phyloP scores from a whole-genome alignment of 2,329 filamentous ascomycete species.

The Stachybotrys chartarum region DNA sequence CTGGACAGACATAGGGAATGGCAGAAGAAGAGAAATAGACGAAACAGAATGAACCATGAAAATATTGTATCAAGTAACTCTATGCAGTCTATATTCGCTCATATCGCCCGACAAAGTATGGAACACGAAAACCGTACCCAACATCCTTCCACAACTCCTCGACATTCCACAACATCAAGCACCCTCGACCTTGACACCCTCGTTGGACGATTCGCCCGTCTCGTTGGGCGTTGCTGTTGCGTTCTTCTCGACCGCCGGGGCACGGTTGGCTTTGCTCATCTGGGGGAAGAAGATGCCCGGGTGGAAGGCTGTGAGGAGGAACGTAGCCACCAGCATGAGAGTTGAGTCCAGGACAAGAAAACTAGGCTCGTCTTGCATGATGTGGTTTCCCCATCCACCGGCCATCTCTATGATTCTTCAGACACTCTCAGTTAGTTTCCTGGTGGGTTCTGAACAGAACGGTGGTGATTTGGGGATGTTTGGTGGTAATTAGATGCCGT shows the following conservation, averaged over 20 bases:
- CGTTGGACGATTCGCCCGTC: conserved; percentile 17
- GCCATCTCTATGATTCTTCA: conserved; percentile 55
- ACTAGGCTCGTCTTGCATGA: conserved; percentile 55
- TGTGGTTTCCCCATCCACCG: conserved; percentile 54
- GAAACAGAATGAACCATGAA: not conserved
- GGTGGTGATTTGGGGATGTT: no score
- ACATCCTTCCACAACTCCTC: not conserved
- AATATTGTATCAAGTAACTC: no score
- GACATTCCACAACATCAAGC: conserved; percentile 2
- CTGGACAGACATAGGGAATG: no score
- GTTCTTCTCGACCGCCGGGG: conserved; percentile 11
- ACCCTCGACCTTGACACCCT: conserved; percentile 12
- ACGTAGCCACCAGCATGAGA: conserved; percentile 42
- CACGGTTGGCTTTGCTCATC: conserved; percentile 31
- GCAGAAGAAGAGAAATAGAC: no score
- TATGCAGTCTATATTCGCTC: not conserved
- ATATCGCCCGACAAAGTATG: not conserved
- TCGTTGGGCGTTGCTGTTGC: conserved; percentile 13
- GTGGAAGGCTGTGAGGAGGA: conserved; percentile 44
- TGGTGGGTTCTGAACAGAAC: no score
- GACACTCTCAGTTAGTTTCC: not conserved
- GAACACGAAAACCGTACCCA: not conserved
- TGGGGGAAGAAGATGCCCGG: conserved; percentile 49
- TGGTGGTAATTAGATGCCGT: not conserved
- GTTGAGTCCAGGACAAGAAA: conserved; percentile 51